Conservation (phyloP, 75 land plant genomes). For the Cunninghamia lanceolata region DNA sequence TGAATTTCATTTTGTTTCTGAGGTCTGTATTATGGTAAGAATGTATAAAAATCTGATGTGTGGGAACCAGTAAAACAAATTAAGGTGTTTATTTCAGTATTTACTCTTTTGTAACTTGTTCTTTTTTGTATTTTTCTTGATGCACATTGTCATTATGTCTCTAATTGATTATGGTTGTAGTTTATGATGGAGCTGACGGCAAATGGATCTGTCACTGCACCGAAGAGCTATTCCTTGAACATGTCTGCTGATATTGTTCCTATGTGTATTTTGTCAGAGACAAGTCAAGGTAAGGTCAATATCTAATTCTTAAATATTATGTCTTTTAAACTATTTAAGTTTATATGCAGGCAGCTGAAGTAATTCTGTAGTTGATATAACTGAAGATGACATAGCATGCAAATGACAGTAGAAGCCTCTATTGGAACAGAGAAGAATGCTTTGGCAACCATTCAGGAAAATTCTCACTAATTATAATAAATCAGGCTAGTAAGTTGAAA, state of each 20-base stretch:
- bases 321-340: not conserved
- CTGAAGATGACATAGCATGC: not conserved
- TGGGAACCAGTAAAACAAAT: not conserved
- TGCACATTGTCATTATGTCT: not conserved
- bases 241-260: slow-evolving; percentile 87
- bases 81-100: not conserved
- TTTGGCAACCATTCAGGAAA: not conserved
- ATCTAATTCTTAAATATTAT: not conserved
- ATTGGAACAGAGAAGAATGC: not conserved
- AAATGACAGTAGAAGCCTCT: not conserved
- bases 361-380: not conserved
- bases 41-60: too few species aligned
- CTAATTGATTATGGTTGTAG: slow-evolving; percentile 23
- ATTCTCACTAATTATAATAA: too few species aligned
- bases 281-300: slow-evolving; percentile 61
- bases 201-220: slow-evolving; percentile 35
- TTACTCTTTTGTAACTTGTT: not conserved
- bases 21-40: not conserved
- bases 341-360: not conserved
- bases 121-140: not conserved
- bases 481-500: too few species aligned
- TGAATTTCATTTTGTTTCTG: not conserved
- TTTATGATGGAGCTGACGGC: slow-evolving; percentile 71
- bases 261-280: slow-evolving; percentile 79
- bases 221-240: slow-evolving; percentile 72